Evolutionary conservation across 139 green algal genomes (phyloP).

Genomic region (Ettlia oleoabundans): DNA sequence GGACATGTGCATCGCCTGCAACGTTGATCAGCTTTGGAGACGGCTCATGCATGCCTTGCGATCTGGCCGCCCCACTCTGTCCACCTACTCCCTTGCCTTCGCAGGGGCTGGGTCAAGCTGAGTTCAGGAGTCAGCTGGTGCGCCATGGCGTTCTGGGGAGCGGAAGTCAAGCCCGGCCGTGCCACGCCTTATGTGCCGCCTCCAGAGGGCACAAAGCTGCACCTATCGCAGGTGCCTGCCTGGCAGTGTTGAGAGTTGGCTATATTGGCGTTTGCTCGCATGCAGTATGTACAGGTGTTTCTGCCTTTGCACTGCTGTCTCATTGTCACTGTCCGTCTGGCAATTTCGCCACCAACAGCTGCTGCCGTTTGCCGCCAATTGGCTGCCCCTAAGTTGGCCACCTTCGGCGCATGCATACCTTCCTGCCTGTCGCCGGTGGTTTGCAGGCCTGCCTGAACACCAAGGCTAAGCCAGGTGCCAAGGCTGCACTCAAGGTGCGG

Average conservation of each 20-base stretch:
- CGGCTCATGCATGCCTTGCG: too few species aligned
- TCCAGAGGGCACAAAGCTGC: conserved; percentile 66
- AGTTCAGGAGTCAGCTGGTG: background rate
- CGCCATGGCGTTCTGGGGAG: conserved; percentile 71
- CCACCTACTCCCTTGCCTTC: background rate
- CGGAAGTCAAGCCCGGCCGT: conserved; percentile 72
- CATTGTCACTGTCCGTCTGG: too few species aligned
- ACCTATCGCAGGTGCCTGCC: conserved; percentile 84
- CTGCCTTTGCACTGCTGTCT: too few species aligned
- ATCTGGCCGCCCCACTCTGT: background rate
- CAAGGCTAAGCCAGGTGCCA: conserved; percentile 22
- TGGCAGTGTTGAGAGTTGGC: too few species aligned
- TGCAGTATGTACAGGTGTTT: too few species aligned
- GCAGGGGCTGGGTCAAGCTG: background rate
- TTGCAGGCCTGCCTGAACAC: conserved; percentile 44
- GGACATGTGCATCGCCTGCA: background rate
- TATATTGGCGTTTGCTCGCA: too few species aligned
- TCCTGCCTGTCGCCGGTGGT: too few species aligned
- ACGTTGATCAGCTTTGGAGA: too few species aligned
- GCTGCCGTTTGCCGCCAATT: too few species aligned
- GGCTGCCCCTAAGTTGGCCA: too few species aligned
- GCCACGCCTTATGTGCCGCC: conserved; percentile 72
- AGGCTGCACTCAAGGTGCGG: conserved; percentile 47
- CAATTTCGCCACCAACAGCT: too few species aligned
- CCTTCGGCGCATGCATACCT: too few species aligned